Conservation (phyloP, 805 yeast genomes). For the Starmerella vaccinii region DNA sequence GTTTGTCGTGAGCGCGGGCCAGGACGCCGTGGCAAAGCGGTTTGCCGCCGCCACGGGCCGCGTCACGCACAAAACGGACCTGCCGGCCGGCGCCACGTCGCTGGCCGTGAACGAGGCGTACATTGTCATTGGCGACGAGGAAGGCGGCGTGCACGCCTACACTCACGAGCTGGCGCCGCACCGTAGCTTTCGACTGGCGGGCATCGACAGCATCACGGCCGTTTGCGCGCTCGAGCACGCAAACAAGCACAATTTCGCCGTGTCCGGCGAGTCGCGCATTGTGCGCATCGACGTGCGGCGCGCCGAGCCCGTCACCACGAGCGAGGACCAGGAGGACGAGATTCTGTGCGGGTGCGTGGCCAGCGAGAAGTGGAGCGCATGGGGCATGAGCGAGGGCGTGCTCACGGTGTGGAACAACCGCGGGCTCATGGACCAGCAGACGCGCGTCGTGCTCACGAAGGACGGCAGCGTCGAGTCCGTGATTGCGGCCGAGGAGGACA, state of each 20-base stretch:
- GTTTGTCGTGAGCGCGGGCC: conserved; percentile 64
- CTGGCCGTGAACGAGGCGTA: conserved; percentile 29
- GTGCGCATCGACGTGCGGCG: conserved; percentile 70
- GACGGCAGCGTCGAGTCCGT: conserved; percentile 68
- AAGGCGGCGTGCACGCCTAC: conserved; percentile 54
- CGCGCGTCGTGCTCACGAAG: conserved; percentile 53
- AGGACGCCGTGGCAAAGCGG: conserved; percentile 67
- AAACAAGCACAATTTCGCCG: conserved; percentile 67
- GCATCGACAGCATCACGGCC: conserved; percentile 46
- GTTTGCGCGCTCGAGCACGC: conserved; percentile 54
- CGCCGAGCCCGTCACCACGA: conserved; percentile 44
- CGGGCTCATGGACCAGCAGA: conserved; percentile 54
- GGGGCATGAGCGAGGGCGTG: conserved; percentile 87
- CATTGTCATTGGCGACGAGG: conserved; percentile 47
- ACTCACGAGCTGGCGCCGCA: conserved; percentile 45
- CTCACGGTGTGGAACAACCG: conserved; percentile 78
- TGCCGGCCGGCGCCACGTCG: conserved; percentile 25
- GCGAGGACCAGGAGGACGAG: conserved; percentile 93
- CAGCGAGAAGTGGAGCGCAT: conserved; percentile 53
- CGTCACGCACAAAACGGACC: conserved; percentile 47
- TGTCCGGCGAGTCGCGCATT: conserved; percentile 74
- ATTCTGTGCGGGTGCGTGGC: conserved; percentile 61
- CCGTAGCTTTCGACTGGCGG: conserved; percentile 47
- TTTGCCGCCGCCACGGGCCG: conserved; percentile 65
- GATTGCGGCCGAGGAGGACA: conserved; percentile 38